Conservation (phyloP, 1,284 basidiomycete genomes). For the Sutorius eximius region DNA sequence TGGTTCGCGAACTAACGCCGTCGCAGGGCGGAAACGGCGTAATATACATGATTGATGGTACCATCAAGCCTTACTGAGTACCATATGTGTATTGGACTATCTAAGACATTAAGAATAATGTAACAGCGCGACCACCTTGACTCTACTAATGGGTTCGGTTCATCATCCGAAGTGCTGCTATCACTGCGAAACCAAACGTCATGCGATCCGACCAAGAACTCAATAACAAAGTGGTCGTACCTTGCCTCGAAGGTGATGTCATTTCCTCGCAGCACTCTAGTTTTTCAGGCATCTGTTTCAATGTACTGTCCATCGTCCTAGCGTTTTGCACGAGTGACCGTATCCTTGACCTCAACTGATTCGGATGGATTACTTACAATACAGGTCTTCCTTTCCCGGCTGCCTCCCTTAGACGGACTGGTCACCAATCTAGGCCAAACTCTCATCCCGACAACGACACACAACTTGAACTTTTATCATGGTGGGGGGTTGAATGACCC, state of each 20-base stretch:
- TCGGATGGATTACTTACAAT: not conserved
- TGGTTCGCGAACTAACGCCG: conserved; percentile 2
- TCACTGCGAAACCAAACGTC: not conserved
- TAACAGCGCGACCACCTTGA: not conserved
- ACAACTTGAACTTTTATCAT: too few relatives aligned
- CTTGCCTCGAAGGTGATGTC: not conserved
- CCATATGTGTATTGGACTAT: not conserved
- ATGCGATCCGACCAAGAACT: not conserved
- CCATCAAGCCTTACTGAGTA: conserved; percentile 37
- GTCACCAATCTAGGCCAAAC: too few relatives aligned
- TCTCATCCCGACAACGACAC: too few relatives aligned
- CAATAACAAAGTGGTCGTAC: not conserved
- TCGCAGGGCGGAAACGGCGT: conserved; percentile 66
- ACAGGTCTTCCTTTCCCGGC: too few relatives aligned
- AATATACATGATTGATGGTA: conserved; percentile 69
- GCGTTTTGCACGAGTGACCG: not conserved
- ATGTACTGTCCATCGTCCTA: not conserved
- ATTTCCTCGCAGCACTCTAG: not conserved
- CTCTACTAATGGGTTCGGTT: not conserved
- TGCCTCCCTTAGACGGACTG: too few relatives aligned
- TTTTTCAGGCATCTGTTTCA: not conserved
- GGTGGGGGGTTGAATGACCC: too few relatives aligned
- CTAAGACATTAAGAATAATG: not conserved
- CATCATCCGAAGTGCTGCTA: not conserved
- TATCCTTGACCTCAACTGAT: not conserved